phyloP scores from a whole-genome alignment of 2,329 filamentous ascomycete genomes.

The Fusarium temperatum region DNA sequence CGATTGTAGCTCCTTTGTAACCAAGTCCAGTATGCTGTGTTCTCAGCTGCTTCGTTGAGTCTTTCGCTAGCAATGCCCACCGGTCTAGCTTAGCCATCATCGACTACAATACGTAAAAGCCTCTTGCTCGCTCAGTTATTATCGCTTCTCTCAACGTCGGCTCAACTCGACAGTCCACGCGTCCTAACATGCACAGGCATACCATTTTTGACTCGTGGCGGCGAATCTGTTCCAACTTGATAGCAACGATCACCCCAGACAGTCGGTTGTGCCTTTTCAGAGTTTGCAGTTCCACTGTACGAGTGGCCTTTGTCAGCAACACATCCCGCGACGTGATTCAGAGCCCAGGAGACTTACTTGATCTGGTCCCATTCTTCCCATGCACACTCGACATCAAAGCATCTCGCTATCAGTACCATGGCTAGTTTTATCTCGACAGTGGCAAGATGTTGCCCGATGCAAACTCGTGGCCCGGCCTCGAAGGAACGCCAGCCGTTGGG shows the following conservation, averaged over 20 bases:
- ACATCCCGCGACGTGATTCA: background rate
- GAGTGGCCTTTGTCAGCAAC: background rate
- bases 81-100: no score
- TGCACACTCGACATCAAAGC: conserved; percentile 28
- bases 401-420: conserved; percentile 16
- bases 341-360: background rate
- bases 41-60: background rate
- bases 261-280: conserved; percentile 42
- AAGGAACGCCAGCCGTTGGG: conserved; percentile 62
- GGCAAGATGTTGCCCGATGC: conserved; percentile 65
- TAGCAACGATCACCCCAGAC: conserved; percentile 37
- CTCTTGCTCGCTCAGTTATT: background rate
- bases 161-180: background rate
- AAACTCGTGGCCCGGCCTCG: conserved; percentile 61
- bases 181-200: conserved; percentile 49
- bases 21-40: background rate
- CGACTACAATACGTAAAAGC: background rate
- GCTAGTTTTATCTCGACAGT: conserved; percentile 48
- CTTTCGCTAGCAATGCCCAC: background rate
- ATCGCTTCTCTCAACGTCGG: background rate
- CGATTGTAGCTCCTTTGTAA: background rate
- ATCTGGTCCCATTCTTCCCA: conserved; percentile 33
- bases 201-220: conserved; percentile 46
- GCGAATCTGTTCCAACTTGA: conserved; percentile 52
- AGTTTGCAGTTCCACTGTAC: background rate